Evolutionary conservation across 352 stramenopile species (phyloP), one percentile per base, ranked within the genome.

Genomic region (Phytopythium chamaehyphon): DNA sequence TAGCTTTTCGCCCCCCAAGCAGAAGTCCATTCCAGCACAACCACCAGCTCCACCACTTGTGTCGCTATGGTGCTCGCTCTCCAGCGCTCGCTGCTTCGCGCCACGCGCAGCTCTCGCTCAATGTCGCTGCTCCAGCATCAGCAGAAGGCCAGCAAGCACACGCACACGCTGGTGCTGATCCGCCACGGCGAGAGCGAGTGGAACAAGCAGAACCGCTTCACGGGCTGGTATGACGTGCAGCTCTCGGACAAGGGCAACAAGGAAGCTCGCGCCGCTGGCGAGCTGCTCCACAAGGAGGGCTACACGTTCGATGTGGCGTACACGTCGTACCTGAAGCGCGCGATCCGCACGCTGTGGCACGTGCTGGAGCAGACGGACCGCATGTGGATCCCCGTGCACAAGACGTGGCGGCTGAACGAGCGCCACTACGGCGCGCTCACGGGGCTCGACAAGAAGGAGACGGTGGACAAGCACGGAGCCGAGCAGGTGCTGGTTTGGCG

Each of bases 401-500:
- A 98, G 66, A 81, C 69, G 11, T 98, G 87, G 87, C 77, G 90
- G 22, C 73, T 98, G 12, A 98, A 98, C 69, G 93, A 97, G 67
- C 73, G 93, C 19, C 79, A 88, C 60, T 73, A 96, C 47, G 94
- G 94, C 36, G 87, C 83, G 24, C 74, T 98, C 44, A 95, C 87
- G 38, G 92, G 94, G 31, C 73, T 97, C 40, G 80, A 86, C 68
- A 98, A 98, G 64, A 80, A 85, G 36, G 84, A 93, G 26, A 96
- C 88, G 2, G 91, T 95, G 4, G 71, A 91, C 52, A 87, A 97
- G 64, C 76, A 97, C 47, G 92, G 95, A 28, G 76, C 91, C 39
- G 91, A 97, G 26, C 71, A 97, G 49, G 95, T 98, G 47, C 86
- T 96, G 50, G 73, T 98, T 59, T 99, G 97, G 97, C 82, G 97